Evolutionary conservation across 768 basidiomycete genomes (phyloP), one percentile per base, ranked within the genome.

Genomic region (Sistotremastrum suecicum): DNA sequence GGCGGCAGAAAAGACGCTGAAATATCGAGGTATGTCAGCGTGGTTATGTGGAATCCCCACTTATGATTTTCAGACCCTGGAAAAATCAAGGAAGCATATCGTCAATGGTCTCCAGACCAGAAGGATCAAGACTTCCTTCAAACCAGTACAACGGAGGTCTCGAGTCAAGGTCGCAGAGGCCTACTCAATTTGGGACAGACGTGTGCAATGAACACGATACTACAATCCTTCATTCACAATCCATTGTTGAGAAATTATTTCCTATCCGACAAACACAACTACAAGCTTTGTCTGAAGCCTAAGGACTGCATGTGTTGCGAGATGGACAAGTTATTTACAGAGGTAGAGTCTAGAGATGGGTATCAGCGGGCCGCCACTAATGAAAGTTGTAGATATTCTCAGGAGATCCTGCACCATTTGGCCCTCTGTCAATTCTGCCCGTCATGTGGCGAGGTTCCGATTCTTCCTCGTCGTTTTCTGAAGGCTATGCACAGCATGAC

Each of bases 401-500:
- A 5, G 66, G 63, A 7, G 76, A 76, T 50, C 59, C 64, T 7
- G 60, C 67, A 5, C 79, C 89, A 0, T 83, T 78, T 53, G 90
- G 86, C 0, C 92, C 94, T 0, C 76, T 80, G 2, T 77, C 78
- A 3, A 83, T 97, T 58, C 72, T 98, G 5, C 70, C 80, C 9
- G 80, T 83, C 30, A 85, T 83, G 34, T 97, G 91, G 92, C 76
- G 71, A 53, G 73, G 71, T 50, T 64, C 68, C 3, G 80, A 83
- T 0, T 63, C 80, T 0, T 89, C 94, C 50, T 68, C 97, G 30
- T 77, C 88, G 4, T 20, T 20, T 20, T 20, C 20, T 20, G 20
- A 20, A 20, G 92, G 91, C 2, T 89, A 97, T 56, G 78, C 87
- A 0, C 94, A 98, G 59, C 94, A 94, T 56, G 92, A 97, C 50